A percentile compares a stretch with the other conserved stretches of the same genome.
Conservation (phyloP, 2,329 filamentous ascomycete species). For the Verticillium alfalfae region DNA sequence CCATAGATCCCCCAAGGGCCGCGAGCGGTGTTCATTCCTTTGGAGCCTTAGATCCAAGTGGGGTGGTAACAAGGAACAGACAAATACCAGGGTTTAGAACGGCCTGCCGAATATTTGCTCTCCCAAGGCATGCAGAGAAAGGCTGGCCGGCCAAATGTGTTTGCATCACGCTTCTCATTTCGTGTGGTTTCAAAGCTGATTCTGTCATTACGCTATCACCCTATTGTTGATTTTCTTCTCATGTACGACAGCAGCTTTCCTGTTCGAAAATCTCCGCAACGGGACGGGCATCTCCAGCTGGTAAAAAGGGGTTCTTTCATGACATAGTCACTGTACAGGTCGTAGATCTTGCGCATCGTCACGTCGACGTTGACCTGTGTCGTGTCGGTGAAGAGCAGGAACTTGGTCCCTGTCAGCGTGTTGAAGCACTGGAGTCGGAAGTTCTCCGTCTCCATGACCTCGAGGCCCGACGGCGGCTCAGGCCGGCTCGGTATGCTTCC, state of each 20-base stretch:
- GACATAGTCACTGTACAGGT: slow-evolving; percentile 92
- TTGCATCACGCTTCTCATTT: background rate
- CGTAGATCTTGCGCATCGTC: slow-evolving; percentile 81
- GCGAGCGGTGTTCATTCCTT: background rate
- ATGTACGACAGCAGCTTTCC: slow-evolving; percentile 79
- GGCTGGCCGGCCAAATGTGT: background rate
- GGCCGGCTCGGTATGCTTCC: slow-evolving; percentile 38
- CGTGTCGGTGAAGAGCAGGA: slow-evolving; percentile 88
- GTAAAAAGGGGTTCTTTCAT: slow-evolving; percentile 99
- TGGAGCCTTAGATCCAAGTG: slow-evolving; percentile 5
- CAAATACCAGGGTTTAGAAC: slow-evolving; percentile 7
- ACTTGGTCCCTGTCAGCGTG: slow-evolving; percentile 91
- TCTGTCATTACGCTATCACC: slow-evolving; percentile 17
- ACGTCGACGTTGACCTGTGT: slow-evolving; percentile 82
- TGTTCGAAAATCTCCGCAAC: slow-evolving; percentile 96
- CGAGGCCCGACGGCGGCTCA: slow-evolving; percentile 70
- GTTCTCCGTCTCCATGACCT: slow-evolving; percentile 88
- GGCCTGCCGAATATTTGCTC: background rate
- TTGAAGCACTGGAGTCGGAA: slow-evolving; percentile 96
- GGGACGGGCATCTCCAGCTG: slow-evolving; percentile 93
- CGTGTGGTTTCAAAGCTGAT: background rate
- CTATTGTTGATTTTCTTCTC: slow-evolving; percentile 63
- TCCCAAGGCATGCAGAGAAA: background rate
- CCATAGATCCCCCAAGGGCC: slow-evolving; percentile 43
- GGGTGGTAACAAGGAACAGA: slow-evolving; percentile 9